Evolutionary conservation across 805 yeast genomes (phyloP).

Genomic region (Brettanomyces anomalus): DNA sequence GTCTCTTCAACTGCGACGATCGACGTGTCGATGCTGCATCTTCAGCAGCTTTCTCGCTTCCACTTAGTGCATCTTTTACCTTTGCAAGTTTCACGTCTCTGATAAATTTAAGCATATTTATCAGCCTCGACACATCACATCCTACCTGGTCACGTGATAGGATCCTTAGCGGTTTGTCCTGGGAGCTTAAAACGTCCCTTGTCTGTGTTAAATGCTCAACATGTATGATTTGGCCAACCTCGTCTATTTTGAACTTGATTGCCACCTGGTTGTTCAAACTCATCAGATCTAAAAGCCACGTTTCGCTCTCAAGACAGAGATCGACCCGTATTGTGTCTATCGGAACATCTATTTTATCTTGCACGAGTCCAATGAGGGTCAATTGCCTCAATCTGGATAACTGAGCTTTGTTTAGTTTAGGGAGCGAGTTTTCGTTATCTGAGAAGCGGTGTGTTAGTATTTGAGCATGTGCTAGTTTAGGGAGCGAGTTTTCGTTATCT

Average conservation of each 20-base stretch:
- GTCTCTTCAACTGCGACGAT: slow-evolving; percentile 4
- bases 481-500: not conserved
- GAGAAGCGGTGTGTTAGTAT: too few relatives aligned
- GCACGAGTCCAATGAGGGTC: slow-evolving; percentile 2
- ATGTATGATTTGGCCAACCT: slow-evolving; percentile 3
- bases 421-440: too few relatives aligned
- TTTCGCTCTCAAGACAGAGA: not conserved
- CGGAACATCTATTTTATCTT: slow-evolving; percentile 3
- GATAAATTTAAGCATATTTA: slow-evolving; percentile 2
- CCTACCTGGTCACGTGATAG: slow-evolving; percentile 1
- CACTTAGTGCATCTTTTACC: not conserved
- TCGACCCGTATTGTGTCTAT: slow-evolving; percentile 4
- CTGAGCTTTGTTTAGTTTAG: too few relatives aligned
- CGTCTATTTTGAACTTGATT: slow-evolving; percentile 13
- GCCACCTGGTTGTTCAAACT: slow-evolving; percentile 5
- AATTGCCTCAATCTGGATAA: slow-evolving; percentile 6
- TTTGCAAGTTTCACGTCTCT: slow-evolving; percentile 3
- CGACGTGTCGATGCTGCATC: not conserved
- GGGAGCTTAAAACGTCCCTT: slow-evolving; percentile 11
- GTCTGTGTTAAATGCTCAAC: slow-evolving; percentile 3
- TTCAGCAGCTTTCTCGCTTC: not conserved
- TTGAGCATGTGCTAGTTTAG: slow-evolving; percentile 3
- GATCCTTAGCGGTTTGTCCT: slow-evolving; percentile 10
- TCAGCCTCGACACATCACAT: not conserved
- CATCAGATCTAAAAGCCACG: slow-evolving; percentile 1